Base-by-base conservation (phyloP, 805 yeast species). In the Torulaspora indica region DNA sequence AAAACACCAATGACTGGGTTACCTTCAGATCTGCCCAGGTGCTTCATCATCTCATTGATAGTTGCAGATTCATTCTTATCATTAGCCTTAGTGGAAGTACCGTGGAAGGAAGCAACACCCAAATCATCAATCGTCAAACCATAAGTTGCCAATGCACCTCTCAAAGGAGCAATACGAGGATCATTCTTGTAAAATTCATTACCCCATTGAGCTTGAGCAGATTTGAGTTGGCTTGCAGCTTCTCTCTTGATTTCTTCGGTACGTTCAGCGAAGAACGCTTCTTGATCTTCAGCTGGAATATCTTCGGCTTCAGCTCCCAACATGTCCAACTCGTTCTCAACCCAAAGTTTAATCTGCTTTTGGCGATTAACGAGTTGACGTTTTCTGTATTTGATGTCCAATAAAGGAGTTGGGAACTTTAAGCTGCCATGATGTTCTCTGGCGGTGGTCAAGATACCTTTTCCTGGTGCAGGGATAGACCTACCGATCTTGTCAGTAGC, bases 401-500 rank as follows among this genome's bases (percentile, higher is more conserved):
- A 73, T 71, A 86, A 73, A 49, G 91, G 83, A 46, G 93, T 73
- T 57, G 83, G 79, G 75, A 78, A 84, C 70, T 84, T 82, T 74
- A 82, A 75, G 58, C 75, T 77, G 57, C 89, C 86, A 57, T 83
- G 91, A 63, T 82, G 80, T 74, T 95, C 98, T 64, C 95, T 83
- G 47, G 98, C 98, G 64, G 96, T 88, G 49, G 98, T 93, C 76
- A 93, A 78, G 56, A 93, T 85, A 83, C 99, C 99, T 75, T 91
- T 88, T 69, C 99, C 99, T 72, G 99, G 99, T 64, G 98, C 98
- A 55, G 99, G 99, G 55, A 93, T 91, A 40, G 98, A 90, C 74
- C 97, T 85, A 66, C 98, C 97, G 67, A 91, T 91, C 81, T 90
- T 95, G 71, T 93, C 99, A 49, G 95, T 79, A 42, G 98, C 98